phyloP scores from a whole-genome alignment of 2,329 filamentous ascomycete species.

The Esteya vermicola region DNA sequence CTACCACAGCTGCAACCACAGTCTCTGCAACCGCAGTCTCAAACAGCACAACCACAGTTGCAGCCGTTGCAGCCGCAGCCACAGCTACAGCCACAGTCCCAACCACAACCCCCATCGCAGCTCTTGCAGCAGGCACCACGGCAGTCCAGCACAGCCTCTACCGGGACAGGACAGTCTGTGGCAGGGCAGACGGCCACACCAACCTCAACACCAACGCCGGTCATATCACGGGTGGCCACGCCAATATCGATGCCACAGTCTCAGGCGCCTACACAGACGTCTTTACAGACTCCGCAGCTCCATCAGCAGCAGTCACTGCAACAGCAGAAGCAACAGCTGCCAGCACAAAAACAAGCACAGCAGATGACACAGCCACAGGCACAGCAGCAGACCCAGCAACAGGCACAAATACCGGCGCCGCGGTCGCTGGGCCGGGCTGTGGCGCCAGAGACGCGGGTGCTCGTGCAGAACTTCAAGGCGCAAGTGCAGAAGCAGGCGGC shows the following conservation, averaged over 20 bases:
- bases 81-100: background rate
- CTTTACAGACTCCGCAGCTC: too few relatives aligned
- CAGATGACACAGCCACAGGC: background rate
- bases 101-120: background rate
- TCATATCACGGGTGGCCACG: too few relatives aligned
- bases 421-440: background rate
- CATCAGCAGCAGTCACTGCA: too few relatives aligned
- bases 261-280: too few relatives aligned
- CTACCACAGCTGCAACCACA: too few relatives aligned
- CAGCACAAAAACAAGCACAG: background rate
- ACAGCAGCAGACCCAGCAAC: background rate
- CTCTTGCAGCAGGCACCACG: background rate
- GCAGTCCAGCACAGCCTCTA: too few relatives aligned
- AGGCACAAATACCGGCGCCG: background rate
- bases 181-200: too few relatives aligned
- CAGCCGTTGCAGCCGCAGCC: background rate
- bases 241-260: too few relatives aligned
- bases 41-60: too few relatives aligned
- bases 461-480: slow-evolving; percentile 30
- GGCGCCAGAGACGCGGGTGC: slow-evolving; percentile 20
- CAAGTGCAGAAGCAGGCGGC: slow-evolving; percentile 31
- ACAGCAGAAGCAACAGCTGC: background rate
- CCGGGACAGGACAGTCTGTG: too few relatives aligned
- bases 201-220: too few relatives aligned
- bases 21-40: too few relatives aligned